phyloP scores from a whole-genome alignment of 495 filamentous ascomycete species.

The Hyaloscypha variabilis region DNA sequence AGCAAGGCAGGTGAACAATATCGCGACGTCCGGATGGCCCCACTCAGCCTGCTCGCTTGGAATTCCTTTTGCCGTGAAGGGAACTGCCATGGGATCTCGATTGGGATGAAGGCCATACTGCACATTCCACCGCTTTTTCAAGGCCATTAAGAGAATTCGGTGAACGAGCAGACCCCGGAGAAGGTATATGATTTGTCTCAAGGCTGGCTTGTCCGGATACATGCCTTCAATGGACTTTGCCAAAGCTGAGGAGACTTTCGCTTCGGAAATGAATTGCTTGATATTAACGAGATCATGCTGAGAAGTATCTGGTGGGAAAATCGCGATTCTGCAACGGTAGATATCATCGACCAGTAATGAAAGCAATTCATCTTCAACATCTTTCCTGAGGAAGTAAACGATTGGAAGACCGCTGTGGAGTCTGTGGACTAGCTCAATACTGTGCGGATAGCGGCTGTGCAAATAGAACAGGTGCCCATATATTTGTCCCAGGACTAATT shows the following conservation, averaged over 20 bases:
- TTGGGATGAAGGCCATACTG: conserved; percentile 44
- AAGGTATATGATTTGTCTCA: conserved; percentile 39
- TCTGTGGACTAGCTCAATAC: conserved; percentile 46
- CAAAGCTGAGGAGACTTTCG: conserved; percentile 19
- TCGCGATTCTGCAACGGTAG: conserved; percentile 33
- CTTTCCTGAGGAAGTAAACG: conserved; percentile 45
- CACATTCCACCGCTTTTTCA: conserved; percentile 49
- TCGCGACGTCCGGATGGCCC: conserved; percentile 48
- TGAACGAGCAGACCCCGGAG: conserved; percentile 44
- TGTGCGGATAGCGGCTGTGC: conserved; percentile 38
- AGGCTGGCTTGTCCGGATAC: conserved; percentile 36
- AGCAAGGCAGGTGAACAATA: conserved; percentile 43
- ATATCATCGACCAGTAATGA: conserved; percentile 39
- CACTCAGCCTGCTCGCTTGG: conserved; percentile 42
- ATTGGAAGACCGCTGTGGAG: conserved; percentile 41
- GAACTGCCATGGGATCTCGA: conserved; percentile 50
- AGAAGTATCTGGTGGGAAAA: conserved; percentile 33
- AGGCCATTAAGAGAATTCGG: conserved; percentile 39
- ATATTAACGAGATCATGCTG: conserved; percentile 31
- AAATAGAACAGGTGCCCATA: conserved; percentile 40
- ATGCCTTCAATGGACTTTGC: conserved; percentile 28
- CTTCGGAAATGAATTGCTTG: conserved; percentile 35
- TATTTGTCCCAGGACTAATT: conserved; percentile 39
- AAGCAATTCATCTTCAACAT: conserved; percentile 47
- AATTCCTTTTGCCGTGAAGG: conserved; percentile 44